Evolutionary conservation across 208 protist species (phyloP).

Genomic region (Jaenimonas drosophilae): DNA sequence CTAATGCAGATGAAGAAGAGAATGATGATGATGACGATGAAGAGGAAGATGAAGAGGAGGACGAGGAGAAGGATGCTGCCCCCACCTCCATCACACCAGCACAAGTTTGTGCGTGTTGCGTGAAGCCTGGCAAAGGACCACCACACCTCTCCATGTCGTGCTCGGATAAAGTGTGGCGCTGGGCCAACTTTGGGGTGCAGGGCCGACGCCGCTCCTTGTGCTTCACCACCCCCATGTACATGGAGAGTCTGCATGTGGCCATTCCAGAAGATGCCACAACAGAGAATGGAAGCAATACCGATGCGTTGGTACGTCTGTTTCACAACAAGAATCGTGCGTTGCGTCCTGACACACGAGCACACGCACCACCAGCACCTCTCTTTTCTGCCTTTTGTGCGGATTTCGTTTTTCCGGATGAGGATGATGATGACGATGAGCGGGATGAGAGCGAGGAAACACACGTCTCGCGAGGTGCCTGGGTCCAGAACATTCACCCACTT

Average conservation of each 20-base stretch:
- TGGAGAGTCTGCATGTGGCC: slow-evolving; percentile 27
- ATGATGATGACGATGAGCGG: too few relatives aligned
- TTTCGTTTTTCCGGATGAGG: too few relatives aligned
- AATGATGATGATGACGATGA: slow-evolving; percentile 8
- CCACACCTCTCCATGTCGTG: slow-evolving; percentile 84
- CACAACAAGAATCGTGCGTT: background rate
- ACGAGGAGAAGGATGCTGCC: too few relatives aligned
- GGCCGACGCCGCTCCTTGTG: slow-evolving; percentile 28
- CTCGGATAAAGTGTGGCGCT: slow-evolving; percentile 84
- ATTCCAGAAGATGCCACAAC: slow-evolving; percentile 17
- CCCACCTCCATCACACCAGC: slow-evolving; percentile 4
- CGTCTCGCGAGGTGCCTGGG: background rate
- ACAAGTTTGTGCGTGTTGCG: too few relatives aligned
- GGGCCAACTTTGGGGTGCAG: slow-evolving; percentile 61
- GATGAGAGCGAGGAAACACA: too few relatives aligned
- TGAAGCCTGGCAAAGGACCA: slow-evolving; percentile 79
- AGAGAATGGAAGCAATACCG: slow-evolving; percentile 37
- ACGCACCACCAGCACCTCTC: too few relatives aligned
- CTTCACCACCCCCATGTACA: slow-evolving; percentile 34
- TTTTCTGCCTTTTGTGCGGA: too few relatives aligned
- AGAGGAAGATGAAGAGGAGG: too few relatives aligned
- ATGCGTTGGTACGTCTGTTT: background rate
- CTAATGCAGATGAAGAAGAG: slow-evolving; percentile 15
- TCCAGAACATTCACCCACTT: background rate
- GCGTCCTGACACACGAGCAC: background rate